Conservation (phyloP, 495 filamentous ascomycete genomes). For the Hypoxylon fuscum region DNA sequence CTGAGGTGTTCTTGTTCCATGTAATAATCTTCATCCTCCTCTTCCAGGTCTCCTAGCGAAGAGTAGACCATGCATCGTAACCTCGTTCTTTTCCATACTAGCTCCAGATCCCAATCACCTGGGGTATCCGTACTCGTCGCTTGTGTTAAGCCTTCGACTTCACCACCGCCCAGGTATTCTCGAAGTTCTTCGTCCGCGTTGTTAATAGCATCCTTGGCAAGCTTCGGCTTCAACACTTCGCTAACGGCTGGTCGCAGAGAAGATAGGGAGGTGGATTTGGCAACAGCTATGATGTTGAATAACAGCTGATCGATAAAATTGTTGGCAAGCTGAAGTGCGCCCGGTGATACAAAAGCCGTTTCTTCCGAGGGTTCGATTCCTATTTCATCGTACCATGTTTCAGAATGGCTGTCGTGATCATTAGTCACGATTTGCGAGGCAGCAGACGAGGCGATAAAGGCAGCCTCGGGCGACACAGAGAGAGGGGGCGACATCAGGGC, state of each 20-base stretch:
- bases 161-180: slow-evolving; percentile 83
- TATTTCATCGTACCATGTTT: slow-evolving; percentile 70
- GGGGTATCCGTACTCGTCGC: slow-evolving; percentile 60
- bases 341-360: slow-evolving; percentile 76
- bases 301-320: slow-evolving; percentile 93
- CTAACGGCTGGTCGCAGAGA: slow-evolving; percentile 82
- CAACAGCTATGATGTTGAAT: slow-evolving; percentile 81
- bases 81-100: slow-evolving; percentile 90
- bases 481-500: slow-evolving; percentile 68
- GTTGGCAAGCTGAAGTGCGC: slow-evolving; percentile 84
- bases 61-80: slow-evolving; percentile 98
- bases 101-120: slow-evolving; percentile 82
- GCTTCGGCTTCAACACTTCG: slow-evolving; percentile 86
- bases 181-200: slow-evolving; percentile 90
- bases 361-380: slow-evolving; percentile 69
- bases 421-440: slow-evolving; percentile 92
- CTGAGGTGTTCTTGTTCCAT: slow-evolving; percentile 76
- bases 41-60: slow-evolving; percentile 94
- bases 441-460: slow-evolving; percentile 87
- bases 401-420: slow-evolving; percentile 78
- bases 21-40: slow-evolving; percentile 92
- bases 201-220: slow-evolving; percentile 86
- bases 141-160: slow-evolving; percentile 72
- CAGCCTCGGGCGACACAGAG: slow-evolving; percentile 79
- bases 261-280: slow-evolving; percentile 82